Percentiles rank a stretch among this genome's conserved stretches.
phyloP scores from a whole-genome alignment of 331 rosid genomes.

The Malus hybrid region DNA sequence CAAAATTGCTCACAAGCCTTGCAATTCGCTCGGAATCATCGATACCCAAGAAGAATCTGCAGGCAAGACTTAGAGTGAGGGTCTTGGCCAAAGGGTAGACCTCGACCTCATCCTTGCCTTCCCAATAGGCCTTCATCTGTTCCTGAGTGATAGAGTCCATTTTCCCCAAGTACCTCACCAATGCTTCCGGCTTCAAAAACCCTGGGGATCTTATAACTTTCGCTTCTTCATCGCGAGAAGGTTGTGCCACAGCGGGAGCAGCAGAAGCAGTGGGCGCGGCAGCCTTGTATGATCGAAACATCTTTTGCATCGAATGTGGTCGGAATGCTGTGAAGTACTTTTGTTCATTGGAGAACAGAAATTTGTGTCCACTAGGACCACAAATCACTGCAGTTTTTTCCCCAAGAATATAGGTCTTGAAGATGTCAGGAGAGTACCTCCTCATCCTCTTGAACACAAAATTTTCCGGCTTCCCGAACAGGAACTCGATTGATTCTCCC shows the following conservation, averaged over 20 bases:
- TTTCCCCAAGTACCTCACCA: conserved; percentile 27
- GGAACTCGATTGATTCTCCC: conserved; percentile 31
- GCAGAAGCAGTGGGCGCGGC: conserved; percentile 5
- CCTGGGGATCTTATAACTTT: conserved; percentile 23
- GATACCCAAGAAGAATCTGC: conserved; percentile 28
- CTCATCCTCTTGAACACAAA: conserved; percentile 34
- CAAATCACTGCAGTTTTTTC: conserved; percentile 34
- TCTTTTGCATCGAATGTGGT: conserved; percentile 32
- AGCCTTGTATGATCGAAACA: conserved; percentile 27
- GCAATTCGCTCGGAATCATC: conserved; percentile 23
- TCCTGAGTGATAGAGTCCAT: conserved; percentile 30
- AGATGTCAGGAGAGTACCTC: conserved; percentile 27
- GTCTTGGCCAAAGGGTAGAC: conserved; percentile 30
- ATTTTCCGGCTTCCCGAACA: conserved; percentile 31
- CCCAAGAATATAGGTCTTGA: conserved; percentile 37
- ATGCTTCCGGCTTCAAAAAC: conserved; percentile 30
- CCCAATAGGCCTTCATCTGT: conserved; percentile 24
- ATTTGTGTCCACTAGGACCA: conserved; percentile 39
- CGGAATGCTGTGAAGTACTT: conserved; percentile 37
- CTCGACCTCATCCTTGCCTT: conserved; percentile 19
- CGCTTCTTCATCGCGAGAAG: conserved; percentile 12
- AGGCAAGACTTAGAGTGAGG: conserved; percentile 28
- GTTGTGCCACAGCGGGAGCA: conserved; percentile 1
- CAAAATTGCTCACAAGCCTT: conserved; percentile 20
- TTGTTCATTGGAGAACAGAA: conserved; percentile 31